Conservation (phyloP, 306 rosid genomes). For the Betula pendula region DNA sequence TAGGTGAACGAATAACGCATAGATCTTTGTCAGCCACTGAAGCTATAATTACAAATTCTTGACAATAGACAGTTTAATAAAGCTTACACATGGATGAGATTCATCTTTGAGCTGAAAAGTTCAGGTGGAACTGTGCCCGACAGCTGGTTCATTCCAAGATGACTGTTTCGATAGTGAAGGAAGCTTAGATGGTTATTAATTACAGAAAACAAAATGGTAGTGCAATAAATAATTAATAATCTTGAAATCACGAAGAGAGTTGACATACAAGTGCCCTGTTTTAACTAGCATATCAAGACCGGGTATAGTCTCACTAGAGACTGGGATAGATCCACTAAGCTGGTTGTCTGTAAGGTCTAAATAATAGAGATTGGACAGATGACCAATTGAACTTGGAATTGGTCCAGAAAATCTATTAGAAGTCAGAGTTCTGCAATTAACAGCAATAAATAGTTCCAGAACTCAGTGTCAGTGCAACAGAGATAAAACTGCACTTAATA, state of each 20-base stretch:
- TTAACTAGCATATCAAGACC: conserved; percentile 39
- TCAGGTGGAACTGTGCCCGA: conserved; percentile 29
- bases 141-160: conserved; percentile 35
- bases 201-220: background rate
- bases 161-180: conserved; percentile 26
- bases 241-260: background rate
- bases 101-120: conserved; percentile 37
- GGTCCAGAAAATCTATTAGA: conserved; percentile 30
- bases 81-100: conserved; percentile 40
- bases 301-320: conserved; percentile 18
- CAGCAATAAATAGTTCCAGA: background rate
- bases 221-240: background rate
- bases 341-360: conserved; percentile 42
- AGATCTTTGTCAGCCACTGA: background rate
- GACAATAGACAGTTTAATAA: background rate
- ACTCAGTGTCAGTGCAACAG: background rate
- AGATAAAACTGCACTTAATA: background rate
- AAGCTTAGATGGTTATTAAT: background rate
- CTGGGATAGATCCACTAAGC: conserved; percentile 38
- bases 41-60: background rate
- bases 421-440: conserved; percentile 37
- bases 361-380: conserved; percentile 36
- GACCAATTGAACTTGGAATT: conserved; percentile 45
- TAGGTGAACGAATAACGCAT: background rate
- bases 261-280: conserved; percentile 43